Base-by-base conservation (phyloP, 148 eudicot species). In the Persicaria maculosa region DNA sequence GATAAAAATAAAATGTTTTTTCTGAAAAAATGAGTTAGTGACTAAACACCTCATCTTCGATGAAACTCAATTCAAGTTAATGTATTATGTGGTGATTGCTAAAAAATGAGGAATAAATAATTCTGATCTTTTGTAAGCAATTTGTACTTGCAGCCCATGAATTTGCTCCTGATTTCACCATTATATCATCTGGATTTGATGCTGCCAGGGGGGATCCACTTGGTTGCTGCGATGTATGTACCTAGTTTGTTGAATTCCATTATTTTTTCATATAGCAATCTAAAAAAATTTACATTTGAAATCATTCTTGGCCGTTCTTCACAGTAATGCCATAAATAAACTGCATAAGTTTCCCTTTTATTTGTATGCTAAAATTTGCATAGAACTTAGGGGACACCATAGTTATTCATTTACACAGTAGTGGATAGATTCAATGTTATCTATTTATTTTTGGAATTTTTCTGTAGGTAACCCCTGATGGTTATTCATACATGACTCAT, bases 131-230 rank as follows among this genome's bases (percentile, higher is more conserved):
- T 64, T n/a, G 8, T 64, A 4, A 0, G 69, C 46, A 8, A 40
- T 36, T 15, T 64, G 17, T 64, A 36, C n/a, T 36, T 64, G 36
- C 97, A 95, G 99, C 92, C 80, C 84, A 78, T 75, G 89, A 88
- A 79, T 95, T 87, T 83, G 83, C 86, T 50, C 99, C 99, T 78
- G 97, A 95, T 88, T 86, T 95, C 74, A 86, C 88, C 46, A 89
- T 95, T 65, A 92, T 95, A 83, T 95, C 99, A 71, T 93, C 99
- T 57, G 99, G 99, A 84, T 92, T 95, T 89, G 99, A 95, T 88
- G 99, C 99, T 64, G 99, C 99, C 73, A 86, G 96, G 77, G 97
- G 97, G 36, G 99, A 95, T 79, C 99, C 99, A 76, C 91, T 95
- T 75, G 99, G 99, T 75, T 83, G 97, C 72, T 95, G 99, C 78